phyloP scores from a whole-genome alignment of 2,329 filamentous ascomycete species.

The Arthrobotrys musiformis region DNA sequence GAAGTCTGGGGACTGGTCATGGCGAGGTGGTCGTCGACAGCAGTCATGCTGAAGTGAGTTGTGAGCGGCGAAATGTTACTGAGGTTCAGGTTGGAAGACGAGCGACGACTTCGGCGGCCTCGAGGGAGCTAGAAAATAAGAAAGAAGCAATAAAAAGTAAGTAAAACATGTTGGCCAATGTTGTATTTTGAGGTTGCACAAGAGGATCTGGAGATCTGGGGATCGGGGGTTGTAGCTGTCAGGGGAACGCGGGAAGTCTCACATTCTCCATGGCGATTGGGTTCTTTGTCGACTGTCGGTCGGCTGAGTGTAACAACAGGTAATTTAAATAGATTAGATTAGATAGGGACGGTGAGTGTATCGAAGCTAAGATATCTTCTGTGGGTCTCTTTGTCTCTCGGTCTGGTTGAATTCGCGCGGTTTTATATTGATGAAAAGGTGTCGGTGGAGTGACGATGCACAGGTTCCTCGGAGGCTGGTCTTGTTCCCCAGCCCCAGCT shows the following conservation, averaged over 20 bases:
- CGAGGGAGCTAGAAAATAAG: constrained; percentile 39
- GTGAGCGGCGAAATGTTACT: constrained; percentile 74
- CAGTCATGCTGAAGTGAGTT: constrained; percentile 70
- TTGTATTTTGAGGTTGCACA: background rate
- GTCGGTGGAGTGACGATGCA: constrained; percentile 34
- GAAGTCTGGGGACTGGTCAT: constrained; percentile 62
- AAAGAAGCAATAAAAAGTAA: background rate
- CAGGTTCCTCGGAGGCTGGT: constrained; percentile 1
- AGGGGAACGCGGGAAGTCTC: constrained; percentile 22
- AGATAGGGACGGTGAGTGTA: background rate
- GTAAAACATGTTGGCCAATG: background rate
- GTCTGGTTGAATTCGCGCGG: constrained; percentile 1
- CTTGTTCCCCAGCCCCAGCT: background rate
- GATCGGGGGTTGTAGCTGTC: constrained; percentile 26
- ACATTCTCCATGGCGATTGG: constrained; percentile 45
- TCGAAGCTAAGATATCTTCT: background rate
- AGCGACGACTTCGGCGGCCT: constrained; percentile 61
- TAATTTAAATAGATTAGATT: background rate
- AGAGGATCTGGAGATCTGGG: constrained; percentile 9
- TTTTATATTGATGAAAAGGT: constrained; percentile 30
- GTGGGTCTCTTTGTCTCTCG: background rate
- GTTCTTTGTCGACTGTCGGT: background rate
- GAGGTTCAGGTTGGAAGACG: constrained; percentile 70
- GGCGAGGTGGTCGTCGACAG: constrained; percentile 64
- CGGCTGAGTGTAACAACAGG: too few species aligned